phyloP scores from a whole-genome alignment of 2,329 filamentous ascomycete genomes.

The Aspergillus uvarum region DNA sequence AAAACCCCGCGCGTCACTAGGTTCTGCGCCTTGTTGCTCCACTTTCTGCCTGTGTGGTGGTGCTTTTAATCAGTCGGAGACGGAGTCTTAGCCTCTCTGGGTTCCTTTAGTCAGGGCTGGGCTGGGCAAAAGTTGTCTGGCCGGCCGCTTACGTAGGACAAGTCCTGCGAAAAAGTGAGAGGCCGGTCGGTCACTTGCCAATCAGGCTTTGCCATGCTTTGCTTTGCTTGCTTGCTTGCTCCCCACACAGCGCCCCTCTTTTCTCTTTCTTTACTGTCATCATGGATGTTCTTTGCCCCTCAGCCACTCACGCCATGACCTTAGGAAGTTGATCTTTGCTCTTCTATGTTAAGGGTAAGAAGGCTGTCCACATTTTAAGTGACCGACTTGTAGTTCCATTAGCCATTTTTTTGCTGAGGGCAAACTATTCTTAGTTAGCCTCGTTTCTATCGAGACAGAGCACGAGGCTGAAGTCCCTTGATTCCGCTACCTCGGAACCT shows the following conservation, averaged over 20 bases:
- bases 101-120: too few relatives aligned
- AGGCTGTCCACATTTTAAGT: too few relatives aligned
- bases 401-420: too few relatives aligned
- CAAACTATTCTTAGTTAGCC: background rate
- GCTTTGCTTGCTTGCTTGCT: too few relatives aligned
- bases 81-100: background rate
- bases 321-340: background rate
- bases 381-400: too few relatives aligned
- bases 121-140: background rate
- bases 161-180: background rate
- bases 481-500: too few relatives aligned
- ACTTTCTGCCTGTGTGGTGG: too few relatives aligned
- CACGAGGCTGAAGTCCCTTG: too few relatives aligned
- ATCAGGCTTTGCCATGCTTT: background rate
- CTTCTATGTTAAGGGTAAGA: background rate
- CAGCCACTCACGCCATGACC: conserved; percentile 8
- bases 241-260: background rate
- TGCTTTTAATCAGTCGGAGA: background rate
- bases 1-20: background rate
- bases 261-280: background rate
- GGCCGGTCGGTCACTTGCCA: background rate
- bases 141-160: background rate
- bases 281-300: background rate
- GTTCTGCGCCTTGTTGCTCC: background rate
- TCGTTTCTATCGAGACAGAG: background rate